These are phyloP conservation scores for Macrophomina tecta DNA, from an alignment of 2,329 filamentous ascomycete species.

Conservation along the genomic window DNA sequence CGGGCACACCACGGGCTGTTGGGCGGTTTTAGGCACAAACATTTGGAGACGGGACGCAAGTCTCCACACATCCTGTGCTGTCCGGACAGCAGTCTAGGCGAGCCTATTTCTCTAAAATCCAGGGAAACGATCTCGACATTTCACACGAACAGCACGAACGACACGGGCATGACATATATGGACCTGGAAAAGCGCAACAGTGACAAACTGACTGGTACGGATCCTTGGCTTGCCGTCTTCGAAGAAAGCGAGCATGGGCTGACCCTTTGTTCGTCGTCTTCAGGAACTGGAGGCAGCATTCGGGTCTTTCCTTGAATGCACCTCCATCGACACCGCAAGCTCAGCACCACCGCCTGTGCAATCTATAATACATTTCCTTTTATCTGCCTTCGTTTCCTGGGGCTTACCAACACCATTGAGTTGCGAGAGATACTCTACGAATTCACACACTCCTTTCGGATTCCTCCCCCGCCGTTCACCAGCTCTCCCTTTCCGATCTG, in stretches of 20 bases:
- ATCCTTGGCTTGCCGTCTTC: not conserved
- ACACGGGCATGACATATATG: constrained; percentile 3
- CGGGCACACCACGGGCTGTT: constrained; percentile 36
- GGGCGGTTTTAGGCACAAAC: not conserved
- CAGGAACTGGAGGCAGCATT: not conserved
- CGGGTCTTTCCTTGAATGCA: constrained; percentile 2
- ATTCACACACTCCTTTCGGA: too few relatives aligned
- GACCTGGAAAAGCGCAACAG: not conserved
- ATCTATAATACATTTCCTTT: not conserved
- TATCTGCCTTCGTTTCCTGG: not conserved
- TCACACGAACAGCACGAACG: not conserved
- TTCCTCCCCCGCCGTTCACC: too few relatives aligned
- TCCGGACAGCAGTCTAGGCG: not conserved
- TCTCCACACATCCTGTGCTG: not conserved
- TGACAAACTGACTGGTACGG: constrained; percentile 2
- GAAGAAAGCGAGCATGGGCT: not conserved
- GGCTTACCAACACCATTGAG: not conserved
- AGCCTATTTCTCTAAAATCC: constrained; percentile 2
- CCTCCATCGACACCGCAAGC: not conserved
- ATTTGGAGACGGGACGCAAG: not conserved
- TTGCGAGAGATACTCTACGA: not conserved
- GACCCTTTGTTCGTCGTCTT: not conserved
- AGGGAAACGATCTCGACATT: constrained; percentile 1
- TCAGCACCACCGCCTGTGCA: not conserved
- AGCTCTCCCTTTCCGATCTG: too few relatives aligned